Base-by-base conservation (phyloP, 805 yeast species). In the Barnettozyma californica region DNA sequence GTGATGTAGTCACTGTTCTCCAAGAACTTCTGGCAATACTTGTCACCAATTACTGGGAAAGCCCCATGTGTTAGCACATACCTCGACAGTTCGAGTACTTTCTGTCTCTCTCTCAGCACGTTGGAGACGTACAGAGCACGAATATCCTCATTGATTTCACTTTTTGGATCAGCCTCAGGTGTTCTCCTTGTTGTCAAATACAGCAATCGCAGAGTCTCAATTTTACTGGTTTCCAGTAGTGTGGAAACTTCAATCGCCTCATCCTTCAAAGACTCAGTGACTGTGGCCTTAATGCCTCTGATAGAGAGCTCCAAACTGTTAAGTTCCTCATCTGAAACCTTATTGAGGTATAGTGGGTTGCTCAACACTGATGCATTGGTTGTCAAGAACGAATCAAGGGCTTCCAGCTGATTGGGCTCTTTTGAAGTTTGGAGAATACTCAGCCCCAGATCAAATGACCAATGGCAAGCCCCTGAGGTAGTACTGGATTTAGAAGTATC, bases 101-200 rank as follows among this genome's bases (percentile, higher is more conserved):
- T 61, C 51, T 80, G 66, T 58, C 84, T 73, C 57, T 83, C 88
- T 48, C 71, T 64, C 48, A 80, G 62, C 1, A 77, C 65, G n/a
- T 61, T 62, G 19, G 67, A 60, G 9, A 68, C 65, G 56, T 73
- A 69, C n/a, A 62, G n/a, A 1, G 38, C 34, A 4, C 47, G 47
- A 11, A 42, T 48, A 18, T 49, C 53, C 29, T 50, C 51, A 23
- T 46, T 44, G 11, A 41, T 43, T 9, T 49, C 42, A 3, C 44
- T 31, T 8, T 23, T 23, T 2, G 27, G 50, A 11, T 35, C 44
- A 18, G 34, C 45, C 11, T 54, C 52, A 62, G 74, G 48, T 45
- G 79, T 68, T 47, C 67, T 61, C 53, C 70, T 60, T 42, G 65
- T 54, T 46, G 75, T 62, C 43, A 73, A 77, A 13, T 64, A 51